Evolutionary conservation across 441 rosid species (phyloP), one percentile per base, ranked within the genome.

Genomic region (Gossypium schwendimanii): DNA sequence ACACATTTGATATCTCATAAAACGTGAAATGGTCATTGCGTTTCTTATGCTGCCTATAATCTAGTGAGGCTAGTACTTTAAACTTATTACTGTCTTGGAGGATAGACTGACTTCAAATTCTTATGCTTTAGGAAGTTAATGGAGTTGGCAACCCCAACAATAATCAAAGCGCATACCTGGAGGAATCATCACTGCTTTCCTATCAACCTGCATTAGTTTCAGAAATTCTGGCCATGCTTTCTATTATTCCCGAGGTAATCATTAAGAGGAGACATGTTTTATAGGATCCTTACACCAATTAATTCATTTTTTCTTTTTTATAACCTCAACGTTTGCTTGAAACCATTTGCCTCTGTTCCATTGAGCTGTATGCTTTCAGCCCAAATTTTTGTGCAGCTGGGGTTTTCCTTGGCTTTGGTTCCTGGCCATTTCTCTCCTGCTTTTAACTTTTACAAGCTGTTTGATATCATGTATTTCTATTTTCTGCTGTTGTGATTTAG

Each of bases 201-300:
- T 49, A 81, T 83, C 87, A 84, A 57, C 80, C 88, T 77, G 83
- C 87, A 71, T 83, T 93, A 55, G 87, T 84, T 65, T 87, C 85
- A 84, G 88, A 91, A 68, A 78, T 94, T 65, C 80, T 89, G 41
- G 91, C 89, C 14, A 45, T 87, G 71, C 90, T 94, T 78, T 89
- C 99, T 65, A 82, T 81, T 73, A 72, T 94, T 79, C 79, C 90
- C 12, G 97, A 94, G 96, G 99, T 91, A 71, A 78, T 76, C 62
- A 52, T 41, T 17, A 36, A 31, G 74, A 71, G 58, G 44, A 1
- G 52, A 10, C 50, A 36, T 61, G 41, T 31, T 31, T 52, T 68
- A 26, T 66, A 17, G 17, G 47, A 67, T 49, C n/a, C 59, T 50
- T 67, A 9, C 15, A 15, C 71, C 59, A 65, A 6, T 23, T 26